Evolutionary conservation across 164 flowering plant genomes (phyloP).

Genomic region (Vitis rupestris): DNA sequence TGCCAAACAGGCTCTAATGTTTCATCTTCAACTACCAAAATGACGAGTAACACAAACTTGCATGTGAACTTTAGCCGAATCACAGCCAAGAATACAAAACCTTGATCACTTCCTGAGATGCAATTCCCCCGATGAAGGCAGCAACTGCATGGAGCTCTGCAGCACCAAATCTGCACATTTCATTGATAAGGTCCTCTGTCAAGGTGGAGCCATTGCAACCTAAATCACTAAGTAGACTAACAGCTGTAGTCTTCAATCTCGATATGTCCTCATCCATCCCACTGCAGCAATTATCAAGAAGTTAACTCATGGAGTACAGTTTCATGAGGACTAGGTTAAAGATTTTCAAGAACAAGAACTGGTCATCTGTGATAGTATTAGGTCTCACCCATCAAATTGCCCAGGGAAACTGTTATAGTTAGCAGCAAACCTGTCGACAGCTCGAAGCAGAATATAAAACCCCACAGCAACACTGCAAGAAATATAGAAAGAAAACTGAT

Average conservation of each 20-base stretch:
- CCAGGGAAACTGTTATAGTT: conserved; percentile 93
- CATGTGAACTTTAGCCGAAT: neutral
- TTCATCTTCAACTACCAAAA: neutral
- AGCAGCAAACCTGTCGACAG: conserved; percentile 86
- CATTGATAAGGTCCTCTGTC: conserved; percentile 85
- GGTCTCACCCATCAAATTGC: conserved; percentile 78
- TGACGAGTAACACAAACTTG: neutral
- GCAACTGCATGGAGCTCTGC: conserved; percentile 98
- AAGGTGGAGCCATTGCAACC: conserved; percentile 81
- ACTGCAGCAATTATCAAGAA: conserved; percentile 28
- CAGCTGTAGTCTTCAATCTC: conserved; percentile 77
- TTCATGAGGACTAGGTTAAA: neutral
- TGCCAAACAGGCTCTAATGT: too few relatives aligned
- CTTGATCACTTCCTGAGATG: conserved; percentile 96
- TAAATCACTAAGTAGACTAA: conserved; percentile 64
- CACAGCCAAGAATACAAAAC: conserved; percentile 23
- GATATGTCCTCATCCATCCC: conserved; percentile 95
- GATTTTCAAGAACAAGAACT: neutral
- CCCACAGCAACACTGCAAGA: conserved; percentile 68
- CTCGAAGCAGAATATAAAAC: conserved; percentile 87
- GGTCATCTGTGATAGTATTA: neutral
- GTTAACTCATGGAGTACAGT: neutral
- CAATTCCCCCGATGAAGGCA: conserved; percentile 84
- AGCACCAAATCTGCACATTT: conserved; percentile 93
- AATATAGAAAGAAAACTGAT: neutral